phyloP scores from a whole-genome alignment of 2,329 filamentous ascomycete species.

The Hypoxylon sp. region DNA sequence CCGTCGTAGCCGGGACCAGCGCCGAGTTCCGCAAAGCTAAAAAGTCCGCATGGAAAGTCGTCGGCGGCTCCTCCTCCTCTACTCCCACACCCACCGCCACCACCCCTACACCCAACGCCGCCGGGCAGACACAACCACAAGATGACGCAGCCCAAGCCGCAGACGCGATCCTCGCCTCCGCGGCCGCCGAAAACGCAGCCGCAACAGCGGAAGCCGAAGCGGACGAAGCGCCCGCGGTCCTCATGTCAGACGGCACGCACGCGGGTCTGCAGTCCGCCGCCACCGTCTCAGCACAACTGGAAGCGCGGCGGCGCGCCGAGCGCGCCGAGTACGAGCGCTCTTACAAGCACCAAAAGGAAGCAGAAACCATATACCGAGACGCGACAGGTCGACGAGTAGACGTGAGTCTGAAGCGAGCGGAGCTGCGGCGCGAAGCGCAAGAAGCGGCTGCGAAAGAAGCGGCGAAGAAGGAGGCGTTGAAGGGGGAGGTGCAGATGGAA shows the following conservation, averaged over 20 bases:
- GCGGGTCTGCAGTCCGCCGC: constrained; percentile 89
- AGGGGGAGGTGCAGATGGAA: constrained; percentile 86
- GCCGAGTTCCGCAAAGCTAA: constrained; percentile 81
- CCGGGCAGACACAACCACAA: constrained; percentile 41
- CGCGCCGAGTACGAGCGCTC: constrained; percentile 47
- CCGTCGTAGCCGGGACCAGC: constrained; percentile 65
- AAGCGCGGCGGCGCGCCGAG: constrained; percentile 70
- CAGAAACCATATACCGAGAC: constrained; percentile 95
- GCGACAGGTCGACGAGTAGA: constrained; percentile 96
- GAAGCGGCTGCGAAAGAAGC: constrained; percentile 83
- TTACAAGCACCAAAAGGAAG: constrained; percentile 63
- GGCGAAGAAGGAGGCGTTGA: constrained; percentile 77
- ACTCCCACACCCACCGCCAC: constrained; percentile 42
- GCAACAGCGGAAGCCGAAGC: constrained; percentile 58
- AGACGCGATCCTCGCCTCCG: constrained; percentile 82
- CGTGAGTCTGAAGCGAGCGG: constrained; percentile 88
- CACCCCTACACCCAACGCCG: neutral
- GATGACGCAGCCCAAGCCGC: constrained; percentile 75
- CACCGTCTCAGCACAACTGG: constrained; percentile 79
- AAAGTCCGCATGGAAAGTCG: constrained; percentile 83
- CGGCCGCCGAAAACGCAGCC: constrained; percentile 76
- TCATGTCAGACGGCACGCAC: constrained; percentile 89
- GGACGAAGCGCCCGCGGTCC: constrained; percentile 62
- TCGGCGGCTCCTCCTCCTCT: constrained; percentile 64
- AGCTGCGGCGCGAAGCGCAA: constrained; percentile 75